Conservation (phyloP, 2,329 filamentous ascomycete species). For the Verticillium nubilum region DNA sequence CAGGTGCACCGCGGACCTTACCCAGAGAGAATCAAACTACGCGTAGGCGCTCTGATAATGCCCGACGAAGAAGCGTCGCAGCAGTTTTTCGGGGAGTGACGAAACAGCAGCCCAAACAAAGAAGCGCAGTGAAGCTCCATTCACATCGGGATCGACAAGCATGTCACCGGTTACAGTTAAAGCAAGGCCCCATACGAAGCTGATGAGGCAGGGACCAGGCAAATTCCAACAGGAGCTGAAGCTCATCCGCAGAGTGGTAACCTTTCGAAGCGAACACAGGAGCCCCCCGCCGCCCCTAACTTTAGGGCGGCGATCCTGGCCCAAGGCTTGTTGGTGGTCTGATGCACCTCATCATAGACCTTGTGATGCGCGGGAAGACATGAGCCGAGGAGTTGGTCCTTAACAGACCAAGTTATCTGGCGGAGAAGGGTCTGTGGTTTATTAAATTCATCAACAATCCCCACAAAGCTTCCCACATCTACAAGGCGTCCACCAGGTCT, state of each 20-base stretch:
- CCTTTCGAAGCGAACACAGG: neutral
- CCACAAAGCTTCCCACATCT: neutral
- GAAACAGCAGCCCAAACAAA: neutral
- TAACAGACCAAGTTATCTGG: neutral
- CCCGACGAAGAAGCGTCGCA: neutral
- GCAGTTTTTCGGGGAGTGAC: neutral
- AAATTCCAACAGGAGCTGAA: neutral
- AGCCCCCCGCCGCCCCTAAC: neutral
- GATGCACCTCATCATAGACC: neutral
- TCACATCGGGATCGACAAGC: neutral
- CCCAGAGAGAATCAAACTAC: neutral
- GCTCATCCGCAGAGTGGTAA: neutral
- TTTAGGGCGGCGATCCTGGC: neutral
- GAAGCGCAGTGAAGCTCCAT: neutral
- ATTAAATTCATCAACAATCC: neutral
- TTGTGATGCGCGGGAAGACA: neutral
- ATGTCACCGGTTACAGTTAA: neutral
- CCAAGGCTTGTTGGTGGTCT: neutral
- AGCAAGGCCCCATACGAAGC: neutral
- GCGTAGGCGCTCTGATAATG: neutral
- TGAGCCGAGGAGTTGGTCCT: neutral
- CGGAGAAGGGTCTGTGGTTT: neutral
- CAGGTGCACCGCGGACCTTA: neutral
- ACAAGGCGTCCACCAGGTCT: neutral
- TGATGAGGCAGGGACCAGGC: neutral